Percentiles rank a stretch among this genome's conserved stretches.
Evolutionary conservation across 2,329 filamentous ascomycete genomes (phyloP).

Genomic region (Colletotrichum spaethianum): DNA sequence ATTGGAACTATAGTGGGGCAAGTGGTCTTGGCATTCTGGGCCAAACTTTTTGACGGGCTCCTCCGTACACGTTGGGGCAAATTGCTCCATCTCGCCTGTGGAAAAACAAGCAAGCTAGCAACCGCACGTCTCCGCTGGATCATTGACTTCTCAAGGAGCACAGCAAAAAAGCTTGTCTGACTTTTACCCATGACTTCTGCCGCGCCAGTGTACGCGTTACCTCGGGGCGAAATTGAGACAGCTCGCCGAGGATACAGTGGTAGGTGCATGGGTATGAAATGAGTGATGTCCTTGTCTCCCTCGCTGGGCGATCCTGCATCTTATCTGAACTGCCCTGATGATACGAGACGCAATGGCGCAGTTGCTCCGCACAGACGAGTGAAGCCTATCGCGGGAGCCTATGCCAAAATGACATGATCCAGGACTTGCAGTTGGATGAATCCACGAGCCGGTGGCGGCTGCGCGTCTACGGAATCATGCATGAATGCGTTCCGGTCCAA

Average conservation of each 20-base stretch:
- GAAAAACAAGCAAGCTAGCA: constrained; percentile 4
- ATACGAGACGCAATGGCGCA: not conserved
- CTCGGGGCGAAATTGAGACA: constrained; percentile 8
- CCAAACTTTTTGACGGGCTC: no score
- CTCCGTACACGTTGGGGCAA: not conserved
- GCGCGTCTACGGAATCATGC: not conserved
- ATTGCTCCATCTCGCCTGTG: not conserved
- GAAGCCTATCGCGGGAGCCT: not conserved
- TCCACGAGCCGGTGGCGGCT: not conserved
- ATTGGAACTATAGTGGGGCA: no score
- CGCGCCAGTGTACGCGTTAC: constrained; percentile 2
- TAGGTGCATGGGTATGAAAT: not conserved
- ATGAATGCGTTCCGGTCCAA: not conserved
- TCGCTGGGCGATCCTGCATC: not conserved
- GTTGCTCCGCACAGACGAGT: not conserved
- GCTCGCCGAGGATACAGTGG: constrained; percentile 6
- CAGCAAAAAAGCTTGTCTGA: constrained; percentile 20
- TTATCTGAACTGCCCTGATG: not conserved
- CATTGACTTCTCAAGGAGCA: not conserved
- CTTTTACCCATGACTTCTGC: not conserved
- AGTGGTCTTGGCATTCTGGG: no score
- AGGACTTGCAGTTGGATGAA: not conserved
- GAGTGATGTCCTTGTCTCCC: not conserved
- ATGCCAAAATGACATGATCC: not conserved
- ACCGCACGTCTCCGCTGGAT: not conserved